These are phyloP conservation scores for Fomitopsis pulvina DNA, from an alignment of 768 basidiomycete species.

Conservation along the genomic window DNA sequence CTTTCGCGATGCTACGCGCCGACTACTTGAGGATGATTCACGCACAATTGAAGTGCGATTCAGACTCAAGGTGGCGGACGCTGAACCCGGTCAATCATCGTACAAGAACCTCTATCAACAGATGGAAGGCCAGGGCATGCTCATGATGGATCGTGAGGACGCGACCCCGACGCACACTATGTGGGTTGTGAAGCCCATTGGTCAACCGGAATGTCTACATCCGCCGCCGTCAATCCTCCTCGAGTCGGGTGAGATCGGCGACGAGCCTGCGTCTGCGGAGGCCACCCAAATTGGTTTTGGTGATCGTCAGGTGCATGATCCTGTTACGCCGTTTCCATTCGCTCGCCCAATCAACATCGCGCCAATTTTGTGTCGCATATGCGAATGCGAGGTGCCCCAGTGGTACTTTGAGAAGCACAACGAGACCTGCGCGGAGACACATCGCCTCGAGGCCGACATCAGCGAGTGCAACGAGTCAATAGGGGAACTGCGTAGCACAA, in stretches of 20 bases:
- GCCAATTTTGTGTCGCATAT: slow-evolving; percentile 92
- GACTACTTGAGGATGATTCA: slow-evolving; percentile 84
- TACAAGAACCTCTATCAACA: slow-evolving; percentile 55
- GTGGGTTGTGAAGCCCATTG: slow-evolving; percentile 92
- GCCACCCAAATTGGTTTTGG: slow-evolving; percentile 34
- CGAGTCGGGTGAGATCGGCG: slow-evolving; percentile 37
- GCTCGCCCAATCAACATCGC: slow-evolving; percentile 72
- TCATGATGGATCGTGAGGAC: slow-evolving; percentile 90
- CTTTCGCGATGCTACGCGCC: slow-evolving; percentile 81
- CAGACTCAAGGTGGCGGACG: slow-evolving; percentile 67
- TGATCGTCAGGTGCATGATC: slow-evolving; percentile 21
- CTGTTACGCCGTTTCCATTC: slow-evolving; percentile 69
- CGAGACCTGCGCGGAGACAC: slow-evolving; percentile 96
- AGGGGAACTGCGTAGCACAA: slow-evolving; percentile 77
- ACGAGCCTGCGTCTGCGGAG: slow-evolving; percentile 29
- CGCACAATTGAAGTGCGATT: slow-evolving; percentile 93
- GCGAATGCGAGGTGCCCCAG: slow-evolving; percentile 92
- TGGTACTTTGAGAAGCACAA: slow-evolving; percentile 99
- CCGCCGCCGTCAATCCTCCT: slow-evolving; percentile 56
- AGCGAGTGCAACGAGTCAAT: slow-evolving; percentile 91
- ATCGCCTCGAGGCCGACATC: slow-evolving; percentile 94
- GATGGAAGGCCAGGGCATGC: slow-evolving; percentile 98
- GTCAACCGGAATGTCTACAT: slow-evolving; percentile 61
- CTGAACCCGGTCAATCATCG: slow-evolving; percentile 44
- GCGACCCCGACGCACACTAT: slow-evolving; percentile 90